Evolutionary conservation across 2,329 filamentous ascomycete species (phyloP).

Genomic region (Thielaviopsis populi): DNA sequence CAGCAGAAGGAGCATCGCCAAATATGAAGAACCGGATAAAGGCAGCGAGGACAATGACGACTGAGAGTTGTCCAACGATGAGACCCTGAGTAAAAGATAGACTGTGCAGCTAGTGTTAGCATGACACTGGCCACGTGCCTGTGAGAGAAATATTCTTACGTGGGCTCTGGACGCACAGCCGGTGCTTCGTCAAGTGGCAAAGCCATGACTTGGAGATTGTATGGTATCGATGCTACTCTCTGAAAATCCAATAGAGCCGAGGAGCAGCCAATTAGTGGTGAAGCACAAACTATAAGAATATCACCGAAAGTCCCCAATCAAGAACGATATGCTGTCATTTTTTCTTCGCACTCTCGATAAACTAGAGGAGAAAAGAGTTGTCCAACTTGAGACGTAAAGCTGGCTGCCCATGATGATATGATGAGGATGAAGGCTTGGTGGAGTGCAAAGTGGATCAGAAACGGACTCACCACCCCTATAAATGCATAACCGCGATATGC

Average conservation of each 20-base stretch:
- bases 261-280: not conserved
- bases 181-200: constrained; percentile 13
- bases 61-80: constrained; percentile 80
- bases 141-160: constrained; percentile 26
- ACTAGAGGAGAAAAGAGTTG: not conserved
- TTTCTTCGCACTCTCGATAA: not conserved
- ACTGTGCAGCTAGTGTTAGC: constrained; percentile 28
- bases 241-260: too few relatives aligned
- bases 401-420: not conserved
- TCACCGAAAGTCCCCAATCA: not conserved
- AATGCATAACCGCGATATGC: not conserved
- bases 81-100: constrained; percentile 89
- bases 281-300: not conserved
- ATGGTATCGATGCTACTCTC: not conserved
- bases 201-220: constrained; percentile 5
- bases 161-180: constrained; percentile 28
- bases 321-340: not conserved
- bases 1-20: constrained; percentile 74
- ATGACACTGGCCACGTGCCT: not conserved
- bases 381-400: not conserved
- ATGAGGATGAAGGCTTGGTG: not conserved
- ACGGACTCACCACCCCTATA: not conserved
- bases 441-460: constrained; percentile 5
- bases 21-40: constrained; percentile 99
- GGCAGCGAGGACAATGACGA: constrained; percentile 76